Percentiles rank a stretch among this genome's conserved stretches.
Evolutionary conservation across 192 early-diverging fungal genomes (phyloP).

Genomic region (Chytriomyces hyalinus): DNA sequence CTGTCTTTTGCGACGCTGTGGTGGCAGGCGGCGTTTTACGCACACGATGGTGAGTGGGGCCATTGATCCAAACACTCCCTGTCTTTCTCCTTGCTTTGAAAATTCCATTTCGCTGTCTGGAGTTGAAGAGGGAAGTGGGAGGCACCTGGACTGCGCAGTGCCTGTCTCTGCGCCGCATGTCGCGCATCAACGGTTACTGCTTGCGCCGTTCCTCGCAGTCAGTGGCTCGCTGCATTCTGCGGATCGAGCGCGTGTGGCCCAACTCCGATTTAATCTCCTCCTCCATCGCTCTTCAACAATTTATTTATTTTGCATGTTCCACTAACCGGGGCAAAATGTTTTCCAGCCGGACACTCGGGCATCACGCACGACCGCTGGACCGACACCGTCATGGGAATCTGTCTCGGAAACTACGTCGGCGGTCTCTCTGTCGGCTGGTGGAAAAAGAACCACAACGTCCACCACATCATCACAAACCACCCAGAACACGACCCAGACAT

Average conservation of each 20-base stretch:
- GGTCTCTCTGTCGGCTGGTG: conserved; percentile 96
- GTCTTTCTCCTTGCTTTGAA: too few species aligned
- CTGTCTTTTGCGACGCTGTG: conserved; percentile 49
- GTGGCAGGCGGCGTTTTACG: conserved; percentile 87
- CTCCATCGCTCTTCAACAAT: background rate
- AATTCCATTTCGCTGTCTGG: background rate
- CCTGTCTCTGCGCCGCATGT: background rate
- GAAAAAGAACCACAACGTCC: conserved; percentile 96
- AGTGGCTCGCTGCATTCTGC: background rate
- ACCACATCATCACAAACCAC: conserved; percentile 96
- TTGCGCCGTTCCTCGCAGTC: background rate
- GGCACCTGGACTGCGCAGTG: too few species aligned
- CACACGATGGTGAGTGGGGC: conserved; percentile 73
- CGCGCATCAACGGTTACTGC: background rate
- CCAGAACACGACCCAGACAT: conserved; percentile 96
- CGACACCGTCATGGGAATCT: conserved; percentile 83
- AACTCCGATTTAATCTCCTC: background rate
- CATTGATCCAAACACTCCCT: too few species aligned
- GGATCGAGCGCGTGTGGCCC: background rate
- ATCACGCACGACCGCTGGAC: conserved; percentile 75
- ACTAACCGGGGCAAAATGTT: too few species aligned
- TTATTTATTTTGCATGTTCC: background rate
- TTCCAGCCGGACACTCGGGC: conserved; percentile 84
- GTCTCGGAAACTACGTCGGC: conserved; percentile 79
- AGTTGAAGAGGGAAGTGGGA: too few species aligned